Percentiles rank a stretch among this genome's conserved stretches.
phyloP scores from a whole-genome alignment of 495 filamentous ascomycete genomes.

The Daldinia caldariorum region DNA sequence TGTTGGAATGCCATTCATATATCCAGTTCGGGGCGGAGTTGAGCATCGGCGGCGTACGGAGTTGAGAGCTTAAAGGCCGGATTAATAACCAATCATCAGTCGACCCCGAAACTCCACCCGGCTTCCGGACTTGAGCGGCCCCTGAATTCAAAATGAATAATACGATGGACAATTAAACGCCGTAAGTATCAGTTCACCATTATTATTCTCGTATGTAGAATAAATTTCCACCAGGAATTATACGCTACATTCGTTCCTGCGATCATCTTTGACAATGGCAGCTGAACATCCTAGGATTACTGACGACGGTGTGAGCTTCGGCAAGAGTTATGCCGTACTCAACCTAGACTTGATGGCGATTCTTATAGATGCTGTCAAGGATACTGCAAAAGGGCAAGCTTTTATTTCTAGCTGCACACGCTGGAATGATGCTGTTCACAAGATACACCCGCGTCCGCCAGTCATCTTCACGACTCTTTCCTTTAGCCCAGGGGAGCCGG shows the following conservation, averaged over 20 bases:
- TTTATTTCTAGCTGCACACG: conserved; percentile 44
- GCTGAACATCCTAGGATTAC: background rate
- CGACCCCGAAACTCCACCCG: background rate
- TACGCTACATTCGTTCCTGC: background rate
- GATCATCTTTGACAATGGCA: background rate
- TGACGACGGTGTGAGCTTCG: conserved; percentile 42
- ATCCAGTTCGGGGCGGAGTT: conserved; percentile 22
- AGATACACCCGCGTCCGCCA: conserved; percentile 43
- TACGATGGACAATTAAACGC: background rate
- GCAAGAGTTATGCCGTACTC: conserved; percentile 54
- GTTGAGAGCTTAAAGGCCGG: conserved; percentile 19
- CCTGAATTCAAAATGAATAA: conserved; percentile 2
- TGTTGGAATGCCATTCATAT: conserved; percentile 22
- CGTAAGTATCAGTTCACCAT: background rate
- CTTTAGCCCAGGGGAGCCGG: conserved; percentile 47
- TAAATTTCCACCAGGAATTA: background rate
- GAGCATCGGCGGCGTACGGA: conserved; percentile 16
- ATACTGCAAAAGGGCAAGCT: conserved; percentile 46
- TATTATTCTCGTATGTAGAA: background rate
- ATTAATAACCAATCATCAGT: background rate
- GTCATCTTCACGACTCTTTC: conserved; percentile 56
- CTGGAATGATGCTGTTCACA: conserved; percentile 57
- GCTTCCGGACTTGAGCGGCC: conserved; percentile 17
- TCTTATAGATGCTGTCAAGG: conserved; percentile 47
- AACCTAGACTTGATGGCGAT: conserved; percentile 58